Percentiles rank a stretch among this genome's conserved stretches.
These are phyloP conservation scores for Micromonas commoda DNA, from an alignment of 139 green algal genomes.

Conservation along the genomic window DNA sequence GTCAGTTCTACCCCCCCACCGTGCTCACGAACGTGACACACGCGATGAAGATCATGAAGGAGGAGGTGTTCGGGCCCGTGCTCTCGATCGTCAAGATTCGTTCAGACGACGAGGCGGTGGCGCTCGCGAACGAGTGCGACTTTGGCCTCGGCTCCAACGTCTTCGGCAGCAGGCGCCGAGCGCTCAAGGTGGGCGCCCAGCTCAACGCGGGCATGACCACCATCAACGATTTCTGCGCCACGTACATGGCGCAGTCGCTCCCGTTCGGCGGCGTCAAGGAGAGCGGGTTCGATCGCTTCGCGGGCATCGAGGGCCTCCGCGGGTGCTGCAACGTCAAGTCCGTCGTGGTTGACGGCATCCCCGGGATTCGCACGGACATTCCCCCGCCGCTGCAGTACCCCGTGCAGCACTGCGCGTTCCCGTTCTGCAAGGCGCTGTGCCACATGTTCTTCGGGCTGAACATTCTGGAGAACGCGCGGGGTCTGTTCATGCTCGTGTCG, in stretches of 20 bases:
- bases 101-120: conserved; percentile 79
- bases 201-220: conserved; percentile 74
- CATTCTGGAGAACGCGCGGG: neutral
- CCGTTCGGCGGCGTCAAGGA: conserved; percentile 97
- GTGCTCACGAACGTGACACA: conserved; percentile 67
- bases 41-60: conserved; percentile 69
- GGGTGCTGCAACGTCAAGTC: conserved; percentile 67
- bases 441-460: conserved; percentile 74
- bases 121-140: conserved; percentile 84
- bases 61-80: conserved; percentile 91
- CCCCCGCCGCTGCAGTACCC: conserved; percentile 76
- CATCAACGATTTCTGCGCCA: conserved; percentile 94
- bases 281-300: conserved; percentile 90
- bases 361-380: conserved; percentile 72
- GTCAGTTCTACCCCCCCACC: conserved; percentile 91
- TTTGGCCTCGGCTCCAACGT: conserved; percentile 91
- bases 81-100: conserved; percentile 45
- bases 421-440: conserved; percentile 67
- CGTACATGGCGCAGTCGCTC: conserved; percentile 95
- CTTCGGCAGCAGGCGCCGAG: conserved; percentile 61
- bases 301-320: conserved; percentile 85
- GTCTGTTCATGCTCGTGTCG: neutral
- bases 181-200: conserved; percentile 49
- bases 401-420: conserved; percentile 50
- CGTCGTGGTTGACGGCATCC: conserved; percentile 72